Conservation (phyloP, 768 basidiomycete genomes). For the Mrakia hoshinonis region DNA sequence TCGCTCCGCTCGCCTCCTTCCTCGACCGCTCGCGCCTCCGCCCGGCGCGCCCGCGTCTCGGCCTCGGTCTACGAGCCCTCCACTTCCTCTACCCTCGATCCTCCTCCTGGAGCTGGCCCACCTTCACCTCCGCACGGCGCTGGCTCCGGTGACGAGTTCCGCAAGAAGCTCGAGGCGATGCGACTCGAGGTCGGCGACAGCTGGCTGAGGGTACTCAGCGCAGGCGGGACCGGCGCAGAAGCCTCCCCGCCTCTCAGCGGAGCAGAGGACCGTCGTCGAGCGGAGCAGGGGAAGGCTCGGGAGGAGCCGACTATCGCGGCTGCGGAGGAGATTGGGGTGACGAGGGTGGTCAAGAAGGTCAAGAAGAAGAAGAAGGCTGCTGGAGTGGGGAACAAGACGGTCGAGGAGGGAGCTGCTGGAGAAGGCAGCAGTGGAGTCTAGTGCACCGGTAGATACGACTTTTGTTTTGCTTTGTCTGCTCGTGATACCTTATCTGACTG, state of each 20-base stretch:
- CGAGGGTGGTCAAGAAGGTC: conserved; percentile 18
- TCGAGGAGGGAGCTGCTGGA: too few relatives aligned
- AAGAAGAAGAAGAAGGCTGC: conserved; percentile 15
- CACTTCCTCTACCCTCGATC: conserved; percentile 30
- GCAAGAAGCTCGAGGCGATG: conserved; percentile 68
- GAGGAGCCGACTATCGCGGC: too few relatives aligned
- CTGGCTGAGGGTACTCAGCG: conserved; percentile 70
- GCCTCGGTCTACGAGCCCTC: conserved; percentile 59
- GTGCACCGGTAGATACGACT: too few relatives aligned
- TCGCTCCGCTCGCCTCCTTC: conserved; percentile 1
- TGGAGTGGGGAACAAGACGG: background rate
- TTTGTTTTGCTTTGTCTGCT: too few relatives aligned
- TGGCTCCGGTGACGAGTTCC: conserved; percentile 55
- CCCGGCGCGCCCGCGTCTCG: conserved; percentile 45
- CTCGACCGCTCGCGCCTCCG: background rate
- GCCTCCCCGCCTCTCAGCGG: too few relatives aligned
- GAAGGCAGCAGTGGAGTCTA: too few relatives aligned
- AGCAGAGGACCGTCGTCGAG: background rate
- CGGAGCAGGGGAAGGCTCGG: background rate
- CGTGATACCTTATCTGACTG: too few relatives aligned
- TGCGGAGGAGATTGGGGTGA: conserved; percentile 2
- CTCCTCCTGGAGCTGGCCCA: background rate
- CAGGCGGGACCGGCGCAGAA: conserved; percentile 23
- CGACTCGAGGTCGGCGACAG: conserved; percentile 81
- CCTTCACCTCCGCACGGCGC: conserved; percentile 32